Conservation (phyloP, 768 basidiomycete genomes). For the Tremella yokohamensis region DNA sequence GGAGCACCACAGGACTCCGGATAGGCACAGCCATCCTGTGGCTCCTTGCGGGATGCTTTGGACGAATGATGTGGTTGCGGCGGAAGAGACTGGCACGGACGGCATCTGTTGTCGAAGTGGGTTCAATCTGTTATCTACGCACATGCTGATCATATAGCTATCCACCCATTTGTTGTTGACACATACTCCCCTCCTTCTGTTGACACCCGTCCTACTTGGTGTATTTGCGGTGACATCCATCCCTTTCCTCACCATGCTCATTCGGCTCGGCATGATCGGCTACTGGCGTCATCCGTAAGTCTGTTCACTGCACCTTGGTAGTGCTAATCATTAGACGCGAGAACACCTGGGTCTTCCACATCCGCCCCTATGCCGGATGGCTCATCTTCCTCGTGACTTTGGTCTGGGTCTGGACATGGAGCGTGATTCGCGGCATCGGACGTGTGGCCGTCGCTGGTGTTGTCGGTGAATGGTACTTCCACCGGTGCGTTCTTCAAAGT, state of each 20-base stretch:
- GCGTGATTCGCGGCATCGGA: conserved; percentile 72
- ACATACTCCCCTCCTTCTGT: conserved; percentile 48
- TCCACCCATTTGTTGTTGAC: conserved; percentile 47
- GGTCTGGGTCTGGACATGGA: conserved; percentile 72
- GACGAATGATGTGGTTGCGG: conserved; percentile 56
- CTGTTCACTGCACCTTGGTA: not conserved
- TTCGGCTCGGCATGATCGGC: conserved; percentile 49
- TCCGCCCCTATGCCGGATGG: conserved; percentile 68
- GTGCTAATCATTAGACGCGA: conserved; percentile 19
- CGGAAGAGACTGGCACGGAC: conserved; percentile 61
- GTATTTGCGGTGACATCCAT: conserved; percentile 44
- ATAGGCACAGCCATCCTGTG: conserved; percentile 75
- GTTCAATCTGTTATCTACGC: not conserved
- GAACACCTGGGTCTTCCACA: conserved; percentile 57
- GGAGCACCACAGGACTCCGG: conserved; percentile 59
- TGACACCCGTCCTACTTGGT: conserved; percentile 47
- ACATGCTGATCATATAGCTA: conserved; percentile 27
- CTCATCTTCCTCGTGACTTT: conserved; percentile 60
- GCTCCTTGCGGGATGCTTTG: conserved; percentile 65
- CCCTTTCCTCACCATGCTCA: conserved; percentile 48
- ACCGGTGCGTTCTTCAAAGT: conserved; percentile 55
- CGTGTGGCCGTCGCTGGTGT: conserved; percentile 74
- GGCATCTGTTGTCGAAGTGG: conserved; percentile 52
- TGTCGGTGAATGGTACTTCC: conserved; percentile 88
- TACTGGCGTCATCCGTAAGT: conserved; percentile 50